Conservation (phyloP, 352 stramenopile genomes). For the Phytophthora uliginosa region DNA sequence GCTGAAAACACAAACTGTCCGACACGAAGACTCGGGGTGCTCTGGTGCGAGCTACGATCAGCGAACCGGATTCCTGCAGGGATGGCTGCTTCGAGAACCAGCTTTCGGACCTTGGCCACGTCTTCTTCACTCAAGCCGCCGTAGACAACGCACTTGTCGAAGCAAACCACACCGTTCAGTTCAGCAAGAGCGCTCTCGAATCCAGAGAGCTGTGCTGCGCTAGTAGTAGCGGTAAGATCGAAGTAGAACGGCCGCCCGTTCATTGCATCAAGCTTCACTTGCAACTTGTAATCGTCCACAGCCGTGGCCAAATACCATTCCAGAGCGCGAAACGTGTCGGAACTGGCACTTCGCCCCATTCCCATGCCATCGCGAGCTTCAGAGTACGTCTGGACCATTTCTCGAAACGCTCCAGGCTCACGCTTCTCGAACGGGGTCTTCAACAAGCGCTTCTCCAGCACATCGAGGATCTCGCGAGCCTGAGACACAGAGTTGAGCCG, state of each 20-base stretch:
- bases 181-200: slow-evolving; percentile 3
- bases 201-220: slow-evolving; percentile 4
- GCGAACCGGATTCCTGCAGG: not conserved
- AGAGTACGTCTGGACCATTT: slow-evolving; percentile 26
- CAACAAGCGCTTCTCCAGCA: slow-evolving; percentile 40
- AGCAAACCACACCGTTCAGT: slow-evolving; percentile 11
- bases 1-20: not conserved
- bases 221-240: slow-evolving; percentile 7
- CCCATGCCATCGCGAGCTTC: slow-evolving; percentile 14
- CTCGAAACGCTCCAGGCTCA: slow-evolving; percentile 1
- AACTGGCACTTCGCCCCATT: slow-evolving; percentile 13
- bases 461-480: slow-evolving; percentile 27
- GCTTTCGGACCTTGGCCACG: slow-evolving; percentile 1
- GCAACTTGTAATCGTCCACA: slow-evolving; percentile 12
- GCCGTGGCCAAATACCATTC: slow-evolving; percentile 4
- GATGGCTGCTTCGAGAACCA: not conserved
- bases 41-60: not conserved
- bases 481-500: slow-evolving; percentile 20
- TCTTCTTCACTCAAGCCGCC: slow-evolving; percentile 13
- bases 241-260: slow-evolving; percentile 14
- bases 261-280: slow-evolving; percentile 21
- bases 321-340: slow-evolving; percentile 1
- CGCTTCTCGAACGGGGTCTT: slow-evolving; percentile 18
- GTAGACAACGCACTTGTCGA: slow-evolving; percentile 13
- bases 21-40: not conserved